Evolutionary conservation across 495 filamentous ascomycete genomes (phyloP).

Genomic region (Aspergillus sparsus): DNA sequence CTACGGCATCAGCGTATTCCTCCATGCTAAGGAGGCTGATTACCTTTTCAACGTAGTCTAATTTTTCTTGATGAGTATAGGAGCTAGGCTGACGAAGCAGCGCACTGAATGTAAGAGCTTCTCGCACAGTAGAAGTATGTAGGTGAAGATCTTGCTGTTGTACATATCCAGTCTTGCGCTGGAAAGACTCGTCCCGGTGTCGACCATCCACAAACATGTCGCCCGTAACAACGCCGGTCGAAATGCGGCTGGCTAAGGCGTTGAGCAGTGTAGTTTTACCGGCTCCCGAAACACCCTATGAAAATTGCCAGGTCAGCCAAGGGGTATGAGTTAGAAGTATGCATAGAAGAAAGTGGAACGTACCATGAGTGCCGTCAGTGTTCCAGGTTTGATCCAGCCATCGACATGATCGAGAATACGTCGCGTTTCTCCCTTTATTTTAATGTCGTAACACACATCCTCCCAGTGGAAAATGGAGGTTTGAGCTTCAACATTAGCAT

Average conservation of each 20-base stretch:
- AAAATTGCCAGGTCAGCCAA: not conserved
- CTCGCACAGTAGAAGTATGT: conserved; percentile 78
- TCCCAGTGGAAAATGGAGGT: conserved; percentile 70
- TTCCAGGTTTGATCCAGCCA: conserved; percentile 68
- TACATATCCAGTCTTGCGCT: conserved; percentile 91
- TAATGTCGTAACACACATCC: conserved; percentile 65
- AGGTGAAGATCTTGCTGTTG: conserved; percentile 93
- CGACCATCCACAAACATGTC: conserved; percentile 55
- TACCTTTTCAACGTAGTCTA: conserved; percentile 88
- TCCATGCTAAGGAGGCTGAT: conserved; percentile 89
- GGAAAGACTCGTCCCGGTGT: conserved; percentile 70
- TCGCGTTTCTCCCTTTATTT: conserved; percentile 50
- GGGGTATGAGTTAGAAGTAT: not conserved
- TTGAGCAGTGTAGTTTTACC: conserved; percentile 64
- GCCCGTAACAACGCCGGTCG: conserved; percentile 52
- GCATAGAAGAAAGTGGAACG: not conserved
- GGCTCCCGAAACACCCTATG: conserved; percentile 49
- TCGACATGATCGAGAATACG: conserved; percentile 59
- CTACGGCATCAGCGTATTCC: conserved; percentile 32
- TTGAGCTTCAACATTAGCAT: conserved; percentile 33
- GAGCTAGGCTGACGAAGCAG: conserved; percentile 77
- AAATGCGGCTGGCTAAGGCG: conserved; percentile 52
- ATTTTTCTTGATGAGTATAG: conserved; percentile 71
- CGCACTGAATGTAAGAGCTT: conserved; percentile 78
- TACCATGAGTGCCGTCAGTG: conserved; percentile 62